Evolutionary conservation across 257 asterid genomes (phyloP).

Genomic region (Solanum lycopersicoides): DNA sequence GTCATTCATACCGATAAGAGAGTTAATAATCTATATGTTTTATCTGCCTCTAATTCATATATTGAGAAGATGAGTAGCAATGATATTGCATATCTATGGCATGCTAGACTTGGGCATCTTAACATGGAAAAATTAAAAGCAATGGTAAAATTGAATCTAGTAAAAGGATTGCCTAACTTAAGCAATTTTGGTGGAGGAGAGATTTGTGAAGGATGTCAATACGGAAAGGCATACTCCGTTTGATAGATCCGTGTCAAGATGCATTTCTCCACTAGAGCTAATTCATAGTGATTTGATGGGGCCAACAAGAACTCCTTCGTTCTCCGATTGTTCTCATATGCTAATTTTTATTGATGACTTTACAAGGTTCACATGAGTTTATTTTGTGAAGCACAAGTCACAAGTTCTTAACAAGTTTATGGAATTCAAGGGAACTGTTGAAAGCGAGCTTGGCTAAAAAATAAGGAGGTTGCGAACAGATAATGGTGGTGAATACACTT

Average conservation of each 20-base stretch:
- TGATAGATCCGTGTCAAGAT: background rate
- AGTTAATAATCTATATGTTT: too few relatives aligned
- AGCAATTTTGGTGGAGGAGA: background rate
- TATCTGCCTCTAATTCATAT: background rate
- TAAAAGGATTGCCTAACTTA: background rate
- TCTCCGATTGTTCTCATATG: background rate
- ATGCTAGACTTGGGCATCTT: background rate
- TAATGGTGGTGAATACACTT: background rate
- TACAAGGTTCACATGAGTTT: background rate
- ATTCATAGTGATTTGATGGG: background rate
- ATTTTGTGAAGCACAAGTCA: background rate
- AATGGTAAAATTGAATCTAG: background rate
- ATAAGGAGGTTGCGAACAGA: background rate
- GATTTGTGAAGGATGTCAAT: background rate
- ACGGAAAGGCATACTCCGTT: background rate
- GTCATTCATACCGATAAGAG: background rate
- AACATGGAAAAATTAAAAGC: background rate
- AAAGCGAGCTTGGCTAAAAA: background rate
- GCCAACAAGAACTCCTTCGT: background rate
- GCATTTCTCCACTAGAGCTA: background rate
- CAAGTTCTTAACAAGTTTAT: background rate
- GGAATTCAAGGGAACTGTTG: background rate
- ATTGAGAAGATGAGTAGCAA: background rate
- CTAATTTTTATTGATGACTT: too few relatives aligned
- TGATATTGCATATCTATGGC: background rate